Evolutionary conservation across 371 early-diverging fungal genomes (phyloP), one percentile per base, ranked within the genome.

Genomic region (Lichtheimia ornata): DNA sequence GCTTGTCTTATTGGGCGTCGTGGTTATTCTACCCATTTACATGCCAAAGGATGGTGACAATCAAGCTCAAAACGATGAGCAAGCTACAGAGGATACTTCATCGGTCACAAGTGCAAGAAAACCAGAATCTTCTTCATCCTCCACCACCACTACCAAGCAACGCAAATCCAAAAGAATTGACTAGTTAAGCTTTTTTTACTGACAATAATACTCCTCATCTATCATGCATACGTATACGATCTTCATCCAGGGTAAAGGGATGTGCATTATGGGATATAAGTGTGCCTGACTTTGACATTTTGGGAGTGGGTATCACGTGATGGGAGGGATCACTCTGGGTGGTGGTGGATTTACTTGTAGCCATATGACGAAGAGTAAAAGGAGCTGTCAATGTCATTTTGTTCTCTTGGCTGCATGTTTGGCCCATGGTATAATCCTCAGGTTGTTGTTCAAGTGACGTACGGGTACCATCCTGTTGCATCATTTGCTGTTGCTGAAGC

Each of bases 401-500:
- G 25, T 15, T 13, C 28, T 12, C 15, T 53, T 9, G n/a, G 13
- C 6, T 35, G 25, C n/a, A 25, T 35, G 9, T 17, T 45, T 27
- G 53, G 5, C 22, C 54, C 41, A 18, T 17, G 1, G 45, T 41
- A 27, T 45, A 27, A 15, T 53, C 43, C 24, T 53, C 18, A 6
- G 55, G 24, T 22, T 50, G 53, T 12, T 22, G 51, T 18, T 40
- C 45, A 11, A 54, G 35, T 43, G 50, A 43, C 22, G 14, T 35
- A 24, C 47, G 41, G 7, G 20, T 45, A 6, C 49, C 30, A 24
- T 57, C 77, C 47, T 76, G 82, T 13, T 76, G 72, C 51, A 74
- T 71, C 15, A 71, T 73, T 15, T 82, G 82, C 30, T 84, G 83
- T 35, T 83, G 83, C 53, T 81, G 82, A 27, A 84, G 67, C 75